phyloP scores from a whole-genome alignment of 768 basidiomycete genomes.

The Boletus coccyginus region DNA sequence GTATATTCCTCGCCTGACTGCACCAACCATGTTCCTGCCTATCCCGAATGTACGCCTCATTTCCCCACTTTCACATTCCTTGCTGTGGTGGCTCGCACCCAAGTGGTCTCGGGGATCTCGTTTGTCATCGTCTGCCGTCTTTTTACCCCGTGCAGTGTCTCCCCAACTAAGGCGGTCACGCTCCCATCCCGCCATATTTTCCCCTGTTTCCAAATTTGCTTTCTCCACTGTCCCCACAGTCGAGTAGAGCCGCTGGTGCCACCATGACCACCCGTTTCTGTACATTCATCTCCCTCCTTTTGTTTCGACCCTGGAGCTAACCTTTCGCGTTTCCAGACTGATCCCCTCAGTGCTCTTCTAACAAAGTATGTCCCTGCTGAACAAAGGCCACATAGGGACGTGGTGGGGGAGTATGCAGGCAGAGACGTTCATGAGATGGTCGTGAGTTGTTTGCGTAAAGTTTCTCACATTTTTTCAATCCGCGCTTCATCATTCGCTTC shows the following conservation, averaged over 20 bases:
- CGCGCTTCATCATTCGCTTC: constrained; percentile 2
- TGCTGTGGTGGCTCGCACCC: constrained; percentile 58
- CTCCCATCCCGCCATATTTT: not conserved
- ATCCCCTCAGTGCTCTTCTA: constrained; percentile 76
- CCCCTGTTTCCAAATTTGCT: constrained; percentile 3
- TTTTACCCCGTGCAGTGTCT: constrained; percentile 21
- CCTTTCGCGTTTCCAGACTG: constrained; percentile 50
- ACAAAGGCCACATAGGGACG: constrained; percentile 67
- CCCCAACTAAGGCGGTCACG: not conserved
- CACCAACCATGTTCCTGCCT: constrained; percentile 82
- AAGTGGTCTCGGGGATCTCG: constrained; percentile 31
- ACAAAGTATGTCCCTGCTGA: constrained; percentile 84
- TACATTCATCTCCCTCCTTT: not conserved
- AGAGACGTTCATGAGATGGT: constrained; percentile 77
- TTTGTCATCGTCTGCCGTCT: constrained; percentile 39
- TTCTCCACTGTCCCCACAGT: not conserved
- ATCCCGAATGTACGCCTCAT: constrained; percentile 78
- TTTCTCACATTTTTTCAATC: constrained; percentile 8
- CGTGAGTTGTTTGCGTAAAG: constrained; percentile 47
- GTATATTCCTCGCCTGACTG: constrained; percentile 64
- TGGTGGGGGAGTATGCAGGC: constrained; percentile 70
- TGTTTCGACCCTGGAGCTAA: constrained; percentile 3
- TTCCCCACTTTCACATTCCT: constrained; percentile 43
- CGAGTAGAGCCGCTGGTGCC: constrained; percentile 7
- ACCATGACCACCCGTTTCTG: constrained; percentile 3